phyloP scores from a whole-genome alignment of 495 filamentous ascomycete species.

The Articulospora tetracladia region DNA sequence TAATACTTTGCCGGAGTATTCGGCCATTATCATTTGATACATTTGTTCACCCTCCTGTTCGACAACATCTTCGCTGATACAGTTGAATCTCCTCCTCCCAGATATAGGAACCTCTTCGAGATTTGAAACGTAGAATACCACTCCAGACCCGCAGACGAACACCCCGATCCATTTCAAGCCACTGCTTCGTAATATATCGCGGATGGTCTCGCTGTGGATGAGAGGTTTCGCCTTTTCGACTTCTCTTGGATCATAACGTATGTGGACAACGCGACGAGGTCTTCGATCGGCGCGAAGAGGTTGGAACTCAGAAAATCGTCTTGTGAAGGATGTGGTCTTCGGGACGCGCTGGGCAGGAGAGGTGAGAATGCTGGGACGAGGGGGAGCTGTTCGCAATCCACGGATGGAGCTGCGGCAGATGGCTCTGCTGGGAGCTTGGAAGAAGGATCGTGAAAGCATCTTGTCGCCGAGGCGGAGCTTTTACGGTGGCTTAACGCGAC shows the following conservation, averaged over 20 bases:
- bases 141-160: slow-evolving; percentile 28
- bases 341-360: not conserved
- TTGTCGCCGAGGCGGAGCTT: not conserved
- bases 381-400: not conserved
- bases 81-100: slow-evolving; percentile 79
- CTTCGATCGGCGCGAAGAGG: not conserved
- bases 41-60: slow-evolving; percentile 45
- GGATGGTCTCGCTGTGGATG: slow-evolving; percentile 24
- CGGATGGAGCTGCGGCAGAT: slow-evolving; percentile 3
- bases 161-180: slow-evolving; percentile 29
- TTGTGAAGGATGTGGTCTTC: not conserved
- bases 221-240: slow-evolving; percentile 33
- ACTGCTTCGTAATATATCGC: slow-evolving; percentile 15
- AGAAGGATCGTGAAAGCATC: slow-evolving; percentile 3
- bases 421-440: not conserved
- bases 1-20: slow-evolving; percentile 36
- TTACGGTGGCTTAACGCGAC: not conserved
- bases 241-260: slow-evolving; percentile 3
- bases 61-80: slow-evolving; percentile 55
- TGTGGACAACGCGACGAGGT: not conserved
- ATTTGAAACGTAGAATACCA: slow-evolving; percentile 65
- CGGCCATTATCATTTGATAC: slow-evolving; percentile 46
- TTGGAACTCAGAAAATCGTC: not conserved
- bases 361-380: not conserved
- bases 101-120: slow-evolving; percentile 78